Evolutionary conservation across 805 yeast species (phyloP).

Genomic region (Kuraishia piskuri): DNA sequence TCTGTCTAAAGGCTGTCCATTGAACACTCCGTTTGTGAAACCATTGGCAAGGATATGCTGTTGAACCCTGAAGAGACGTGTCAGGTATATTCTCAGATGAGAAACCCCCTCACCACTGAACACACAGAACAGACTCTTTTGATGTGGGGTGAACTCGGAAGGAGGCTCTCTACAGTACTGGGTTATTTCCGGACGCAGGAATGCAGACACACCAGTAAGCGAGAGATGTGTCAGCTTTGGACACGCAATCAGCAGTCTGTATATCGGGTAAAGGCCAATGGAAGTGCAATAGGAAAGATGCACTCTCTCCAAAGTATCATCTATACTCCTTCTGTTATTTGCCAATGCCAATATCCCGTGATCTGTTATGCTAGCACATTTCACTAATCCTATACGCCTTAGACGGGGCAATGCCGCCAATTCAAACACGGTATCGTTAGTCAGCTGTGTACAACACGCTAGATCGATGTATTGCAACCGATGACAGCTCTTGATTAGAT

Average conservation of each 20-base stretch:
- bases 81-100: constrained; percentile 63
- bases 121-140: constrained; percentile 81
- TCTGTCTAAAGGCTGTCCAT: background rate
- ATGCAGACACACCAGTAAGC: constrained; percentile 86
- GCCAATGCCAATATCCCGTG: constrained; percentile 67
- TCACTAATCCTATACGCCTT: constrained; percentile 88
- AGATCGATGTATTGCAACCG: constrained; percentile 88
- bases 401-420: constrained; percentile 70
- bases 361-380: constrained; percentile 83
- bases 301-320: constrained; percentile 83
- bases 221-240: constrained; percentile 86
- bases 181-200: constrained; percentile 77
- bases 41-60: background rate
- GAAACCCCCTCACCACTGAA: constrained; percentile 87
- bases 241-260: constrained; percentile 65
- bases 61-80: constrained; percentile 9
- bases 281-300: constrained; percentile 88
- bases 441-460: constrained; percentile 87
- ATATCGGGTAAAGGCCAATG: constrained; percentile 71
- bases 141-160: constrained; percentile 80
- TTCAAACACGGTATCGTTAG: constrained; percentile 74
- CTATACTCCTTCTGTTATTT: constrained; percentile 52
- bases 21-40: background rate
- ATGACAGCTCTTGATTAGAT: constrained; percentile 68
- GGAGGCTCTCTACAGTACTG: constrained; percentile 90